Conservation (phyloP, 495 filamentous ascomycete species). For the Annulohypoxylon stygium region DNA sequence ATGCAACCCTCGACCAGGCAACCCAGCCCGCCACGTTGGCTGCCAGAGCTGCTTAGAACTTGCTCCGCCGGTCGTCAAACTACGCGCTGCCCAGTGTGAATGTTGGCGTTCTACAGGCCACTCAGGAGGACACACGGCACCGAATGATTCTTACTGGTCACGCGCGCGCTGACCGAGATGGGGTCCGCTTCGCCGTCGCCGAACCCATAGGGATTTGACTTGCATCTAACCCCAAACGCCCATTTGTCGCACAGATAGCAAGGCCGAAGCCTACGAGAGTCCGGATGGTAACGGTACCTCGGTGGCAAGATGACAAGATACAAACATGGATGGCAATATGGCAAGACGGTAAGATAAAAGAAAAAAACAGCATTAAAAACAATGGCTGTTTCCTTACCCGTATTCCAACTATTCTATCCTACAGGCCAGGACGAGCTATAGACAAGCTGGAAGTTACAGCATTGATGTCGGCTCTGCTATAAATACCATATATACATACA, state of each 20-base stretch:
- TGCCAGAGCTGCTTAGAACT: constrained; percentile 33
- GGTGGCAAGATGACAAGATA: not conserved
- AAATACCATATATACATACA: not conserved
- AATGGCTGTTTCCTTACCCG: not conserved
- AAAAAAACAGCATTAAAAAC: not conserved
- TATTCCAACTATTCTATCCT: not conserved
- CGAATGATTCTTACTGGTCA: constrained; percentile 34
- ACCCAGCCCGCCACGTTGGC: constrained; percentile 44
- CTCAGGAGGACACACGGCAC: constrained; percentile 37
- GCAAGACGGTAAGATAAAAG: not conserved
- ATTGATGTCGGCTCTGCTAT: not conserved
- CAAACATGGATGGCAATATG: too few relatives aligned
- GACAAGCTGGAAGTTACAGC: not conserved
- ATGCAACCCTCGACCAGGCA: constrained; percentile 45
- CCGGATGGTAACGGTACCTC: not conserved
- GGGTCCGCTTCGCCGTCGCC: constrained; percentile 45
- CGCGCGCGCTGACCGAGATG: constrained; percentile 43
- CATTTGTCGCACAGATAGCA: constrained; percentile 6
- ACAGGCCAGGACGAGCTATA: not conserved
- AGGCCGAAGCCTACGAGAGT: constrained; percentile 6
- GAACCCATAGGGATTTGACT: constrained; percentile 27
- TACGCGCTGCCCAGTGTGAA: constrained; percentile 29
- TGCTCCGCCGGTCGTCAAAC: constrained; percentile 39
- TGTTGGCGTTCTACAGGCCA: constrained; percentile 35
- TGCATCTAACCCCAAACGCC: constrained; percentile 5